Evolutionary conservation across 805 yeast genomes (phyloP).

Genomic region (Wickerhamomyces canadensis): DNA sequence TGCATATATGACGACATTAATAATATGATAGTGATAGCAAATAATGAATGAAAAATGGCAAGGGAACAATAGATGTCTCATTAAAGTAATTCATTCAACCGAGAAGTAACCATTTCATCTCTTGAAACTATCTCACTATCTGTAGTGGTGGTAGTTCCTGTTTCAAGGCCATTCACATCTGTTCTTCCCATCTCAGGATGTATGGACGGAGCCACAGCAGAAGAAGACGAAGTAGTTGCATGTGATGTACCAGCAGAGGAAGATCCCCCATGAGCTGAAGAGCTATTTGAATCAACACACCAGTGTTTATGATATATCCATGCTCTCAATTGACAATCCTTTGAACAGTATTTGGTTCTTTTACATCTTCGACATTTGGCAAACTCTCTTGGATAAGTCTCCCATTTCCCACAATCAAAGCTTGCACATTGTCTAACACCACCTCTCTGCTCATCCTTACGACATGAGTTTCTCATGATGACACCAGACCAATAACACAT

Average conservation of each 20-base stretch:
- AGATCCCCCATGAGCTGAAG: slow-evolving; percentile 4
- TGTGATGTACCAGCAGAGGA: background rate
- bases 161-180: background rate
- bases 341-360: slow-evolving; percentile 89
- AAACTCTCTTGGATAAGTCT: slow-evolving; percentile 80
- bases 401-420: slow-evolving; percentile 94
- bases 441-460: slow-evolving; percentile 80
- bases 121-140: background rate
- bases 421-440: slow-evolving; percentile 95
- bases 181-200: background rate
- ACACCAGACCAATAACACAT: slow-evolving; percentile 96
- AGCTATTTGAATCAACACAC: slow-evolving; percentile 51
- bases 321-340: slow-evolving; percentile 85
- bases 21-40: background rate
- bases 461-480: slow-evolving; percentile 93
- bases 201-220: too few relatives aligned
- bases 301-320: slow-evolving; percentile 94
- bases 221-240: too few relatives aligned
- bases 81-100: background rate
- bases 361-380: slow-evolving; percentile 94
- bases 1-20: too few relatives aligned
- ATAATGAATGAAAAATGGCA: background rate
- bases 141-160: background rate
- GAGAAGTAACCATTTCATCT: slow-evolving; percentile 1
- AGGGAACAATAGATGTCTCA: background rate